Conservation (phyloP, 148 eudicot genomes). For the Chenopodium suecicum region DNA sequence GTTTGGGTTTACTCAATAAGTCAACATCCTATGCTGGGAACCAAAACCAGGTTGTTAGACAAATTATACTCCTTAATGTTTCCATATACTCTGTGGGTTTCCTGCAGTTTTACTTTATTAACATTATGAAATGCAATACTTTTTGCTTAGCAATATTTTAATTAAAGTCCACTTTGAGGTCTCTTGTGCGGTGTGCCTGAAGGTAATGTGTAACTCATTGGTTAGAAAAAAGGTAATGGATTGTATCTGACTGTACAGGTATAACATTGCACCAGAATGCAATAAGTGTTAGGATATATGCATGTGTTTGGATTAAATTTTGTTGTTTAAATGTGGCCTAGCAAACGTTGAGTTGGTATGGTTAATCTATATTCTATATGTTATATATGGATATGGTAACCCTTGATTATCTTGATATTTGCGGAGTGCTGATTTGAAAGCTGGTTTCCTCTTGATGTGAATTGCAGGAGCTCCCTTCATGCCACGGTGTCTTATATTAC, state of each 20-base stretch:
- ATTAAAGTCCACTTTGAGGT: not conserved
- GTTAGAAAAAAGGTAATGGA: not conserved
- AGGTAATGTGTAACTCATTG: not conserved
- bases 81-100: not conserved
- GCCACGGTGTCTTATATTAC: not conserved
- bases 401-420: no score
- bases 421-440: not conserved
- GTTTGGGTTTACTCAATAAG: not conserved
- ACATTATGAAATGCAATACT: no score
- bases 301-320: not conserved
- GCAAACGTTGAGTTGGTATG: not conserved
- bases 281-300: not conserved
- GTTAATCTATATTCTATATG: not conserved
- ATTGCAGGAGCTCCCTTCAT: not conserved
- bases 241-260: not conserved
- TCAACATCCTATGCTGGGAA: not conserved
- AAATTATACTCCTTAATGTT: not conserved
- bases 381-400: not conserved
- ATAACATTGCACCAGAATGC: not conserved
- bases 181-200: not conserved
- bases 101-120: not conserved
- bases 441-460: not conserved
- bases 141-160: no score
- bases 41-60: not conserved
- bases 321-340: not conserved